A percentile compares a stretch with the other conserved stretches of the same genome.
phyloP scores from a whole-genome alignment of 768 basidiomycete genomes.

The Boletus pseudo-olivaceus region DNA sequence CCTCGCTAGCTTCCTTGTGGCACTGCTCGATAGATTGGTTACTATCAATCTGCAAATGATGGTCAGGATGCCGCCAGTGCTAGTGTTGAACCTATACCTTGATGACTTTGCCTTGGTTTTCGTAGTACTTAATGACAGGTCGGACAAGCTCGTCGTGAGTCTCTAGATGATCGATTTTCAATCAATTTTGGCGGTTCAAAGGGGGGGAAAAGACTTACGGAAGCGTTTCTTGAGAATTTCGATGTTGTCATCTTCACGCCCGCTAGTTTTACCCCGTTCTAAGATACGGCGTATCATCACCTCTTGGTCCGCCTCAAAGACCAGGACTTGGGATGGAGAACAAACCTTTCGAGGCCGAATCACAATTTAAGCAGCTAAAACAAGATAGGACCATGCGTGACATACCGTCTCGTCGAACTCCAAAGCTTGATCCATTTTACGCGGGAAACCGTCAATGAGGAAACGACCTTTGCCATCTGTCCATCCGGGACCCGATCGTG shows the following conservation, averaged over 20 bases:
- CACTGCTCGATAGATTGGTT: constrained; percentile 69
- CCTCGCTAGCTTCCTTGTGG: constrained; percentile 53
- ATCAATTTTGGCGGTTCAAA: background rate
- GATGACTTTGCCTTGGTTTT: constrained; percentile 62
- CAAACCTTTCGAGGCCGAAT: constrained; percentile 58
- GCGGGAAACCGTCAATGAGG: constrained; percentile 95
- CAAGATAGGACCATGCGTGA: background rate
- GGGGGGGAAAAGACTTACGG: constrained; percentile 44
- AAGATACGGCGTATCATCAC: constrained; percentile 84
- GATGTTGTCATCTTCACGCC: constrained; percentile 90
- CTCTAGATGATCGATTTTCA: constrained; percentile 36
- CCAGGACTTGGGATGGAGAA: constrained; percentile 72
- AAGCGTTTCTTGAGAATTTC: constrained; percentile 98
- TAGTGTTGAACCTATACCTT: constrained; percentile 46
- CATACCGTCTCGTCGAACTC: constrained; percentile 84
- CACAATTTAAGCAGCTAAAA: background rate
- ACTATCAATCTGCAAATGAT: constrained; percentile 56
- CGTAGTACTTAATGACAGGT: constrained; percentile 91
- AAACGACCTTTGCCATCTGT: constrained; percentile 73
- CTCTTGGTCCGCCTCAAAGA: constrained; percentile 83
- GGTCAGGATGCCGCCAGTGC: background rate
- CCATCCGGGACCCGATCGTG: constrained; percentile 55
- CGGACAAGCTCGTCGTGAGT: constrained; percentile 86
- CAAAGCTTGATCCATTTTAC: constrained; percentile 97
- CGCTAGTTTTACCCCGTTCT: constrained; percentile 89